Evolutionary conservation across 352 stramenopile genomes (phyloP).

Genomic region (Lagenidium giganteum): DNA sequence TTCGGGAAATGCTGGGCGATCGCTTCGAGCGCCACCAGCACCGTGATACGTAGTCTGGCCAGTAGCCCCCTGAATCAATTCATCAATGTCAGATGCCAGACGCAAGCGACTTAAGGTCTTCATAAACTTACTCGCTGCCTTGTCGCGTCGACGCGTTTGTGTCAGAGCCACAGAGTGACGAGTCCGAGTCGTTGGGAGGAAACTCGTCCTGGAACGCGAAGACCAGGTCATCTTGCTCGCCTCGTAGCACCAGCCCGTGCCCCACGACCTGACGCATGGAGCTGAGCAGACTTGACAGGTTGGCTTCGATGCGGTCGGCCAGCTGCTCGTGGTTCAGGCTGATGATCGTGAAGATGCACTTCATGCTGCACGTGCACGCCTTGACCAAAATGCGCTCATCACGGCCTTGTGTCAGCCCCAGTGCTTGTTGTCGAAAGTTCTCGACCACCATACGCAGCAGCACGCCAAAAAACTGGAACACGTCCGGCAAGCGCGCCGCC

Average conservation of each 20-base stretch:
- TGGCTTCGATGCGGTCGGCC: constrained; percentile 48
- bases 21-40: constrained; percentile 63
- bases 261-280: constrained; percentile 81
- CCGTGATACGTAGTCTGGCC: constrained; percentile 64
- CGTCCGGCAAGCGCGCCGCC: constrained; percentile 52
- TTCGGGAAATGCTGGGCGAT: constrained; percentile 67
- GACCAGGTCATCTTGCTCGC: constrained; percentile 45
- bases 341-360: constrained; percentile 83
- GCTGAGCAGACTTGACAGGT: constrained; percentile 54
- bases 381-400: constrained; percentile 79
- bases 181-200: constrained; percentile 62
- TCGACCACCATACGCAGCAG: constrained; percentile 81
- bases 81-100: too few species aligned
- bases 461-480: constrained; percentile 61
- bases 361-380: constrained; percentile 82
- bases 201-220: constrained; percentile 55
- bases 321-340: constrained; percentile 62
- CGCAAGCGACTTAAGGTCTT: background rate
- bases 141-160: constrained; percentile 10
- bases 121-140: too few species aligned
- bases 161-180: constrained; percentile 66
- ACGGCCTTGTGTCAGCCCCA: constrained; percentile 50
- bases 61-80: constrained; percentile 46
- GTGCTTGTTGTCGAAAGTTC: constrained; percentile 78
- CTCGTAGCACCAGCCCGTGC: constrained; percentile 47